Conservation (phyloP, 1,139 yeast genomes). For the Zygosaccharomyces pseudobailii region DNA sequence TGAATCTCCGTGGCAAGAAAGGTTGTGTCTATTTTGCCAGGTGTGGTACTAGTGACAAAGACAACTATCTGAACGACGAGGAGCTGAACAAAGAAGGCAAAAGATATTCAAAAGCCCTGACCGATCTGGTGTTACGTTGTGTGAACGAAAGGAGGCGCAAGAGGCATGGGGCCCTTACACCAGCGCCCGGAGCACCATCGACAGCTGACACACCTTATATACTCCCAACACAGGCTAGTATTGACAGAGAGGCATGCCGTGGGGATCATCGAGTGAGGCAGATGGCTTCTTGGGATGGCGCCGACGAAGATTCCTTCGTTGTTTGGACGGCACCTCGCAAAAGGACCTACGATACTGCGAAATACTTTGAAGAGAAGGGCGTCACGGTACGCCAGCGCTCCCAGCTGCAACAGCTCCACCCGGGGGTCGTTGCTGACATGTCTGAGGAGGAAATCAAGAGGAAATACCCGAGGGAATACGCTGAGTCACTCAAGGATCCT, state of each 20-base stretch:
- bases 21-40: slow-evolving; percentile 89
- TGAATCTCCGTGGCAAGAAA: slow-evolving; percentile 78
- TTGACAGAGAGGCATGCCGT: slow-evolving; percentile 19
- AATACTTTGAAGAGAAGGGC: slow-evolving; percentile 54
- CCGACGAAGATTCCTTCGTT: slow-evolving; percentile 42
- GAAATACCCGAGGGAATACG: slow-evolving; percentile 65
- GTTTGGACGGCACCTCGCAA: slow-evolving; percentile 93
- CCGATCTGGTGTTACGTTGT: slow-evolving; percentile 43
- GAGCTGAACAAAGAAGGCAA: slow-evolving; percentile 58
- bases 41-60: slow-evolving; percentile 54
- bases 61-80: slow-evolving; percentile 51
- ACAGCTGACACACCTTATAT: slow-evolving; percentile 9
- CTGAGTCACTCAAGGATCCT: slow-evolving; percentile 66
- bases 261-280: slow-evolving; percentile 27
- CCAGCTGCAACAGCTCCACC: slow-evolving; percentile 81
- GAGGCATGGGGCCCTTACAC: slow-evolving; percentile 11
- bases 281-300: slow-evolving; percentile 34
- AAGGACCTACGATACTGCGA: slow-evolving; percentile 78
- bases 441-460: slow-evolving; percentile 52
- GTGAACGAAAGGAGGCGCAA: slow-evolving; percentile 27
- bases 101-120: slow-evolving; percentile 42
- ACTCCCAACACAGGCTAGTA: slow-evolving; percentile 18
- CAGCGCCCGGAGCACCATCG: slow-evolving; percentile 8
- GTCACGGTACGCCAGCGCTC: slow-evolving; percentile 68
- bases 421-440: slow-evolving; percentile 80